phyloP scores from a whole-genome alignment of 805 yeast genomes.

The Kuraishia cidri region DNA sequence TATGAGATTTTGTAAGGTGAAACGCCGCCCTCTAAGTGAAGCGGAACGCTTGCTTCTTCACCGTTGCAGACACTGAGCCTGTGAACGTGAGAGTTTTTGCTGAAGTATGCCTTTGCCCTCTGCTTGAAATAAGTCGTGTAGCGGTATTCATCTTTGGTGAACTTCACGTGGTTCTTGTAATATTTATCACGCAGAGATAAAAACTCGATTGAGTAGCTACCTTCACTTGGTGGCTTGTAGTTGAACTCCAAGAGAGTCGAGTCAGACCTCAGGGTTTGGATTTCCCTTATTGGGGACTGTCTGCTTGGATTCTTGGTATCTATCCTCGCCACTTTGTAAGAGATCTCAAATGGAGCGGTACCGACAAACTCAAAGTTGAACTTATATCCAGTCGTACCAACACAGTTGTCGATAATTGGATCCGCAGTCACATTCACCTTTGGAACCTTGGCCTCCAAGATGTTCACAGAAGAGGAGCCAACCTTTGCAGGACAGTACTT shows the following conservation, averaged over 20 bases:
- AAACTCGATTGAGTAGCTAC: conserved; percentile 71
- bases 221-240: conserved; percentile 75
- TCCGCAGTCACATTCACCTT: conserved; percentile 35
- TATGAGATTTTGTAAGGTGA: conserved; percentile 64
- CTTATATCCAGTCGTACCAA: conserved; percentile 78
- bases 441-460: conserved; percentile 30
- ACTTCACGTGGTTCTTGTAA: conserved; percentile 25
- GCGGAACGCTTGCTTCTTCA: conserved; percentile 31
- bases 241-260: conserved; percentile 31
- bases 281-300: conserved; percentile 13
- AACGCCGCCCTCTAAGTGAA: conserved; percentile 65
- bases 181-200: conserved; percentile 55
- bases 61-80: conserved; percentile 21
- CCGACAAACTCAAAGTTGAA: conserved; percentile 71
- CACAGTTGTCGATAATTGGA: conserved; percentile 77
- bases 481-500: conserved; percentile 61
- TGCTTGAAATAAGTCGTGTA: conserved; percentile 67
- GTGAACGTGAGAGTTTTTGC: conserved; percentile 9
- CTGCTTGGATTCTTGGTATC: conserved; percentile 22
- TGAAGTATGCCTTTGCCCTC: conserved; percentile 45
- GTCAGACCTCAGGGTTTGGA: conserved; percentile 21
- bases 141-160: conserved; percentile 32
- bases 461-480: conserved; percentile 43
- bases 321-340: conserved; percentile 50
- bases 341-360: conserved; percentile 71